phyloP scores from a whole-genome alignment of 164 flowering plant species.

The Umbellularia californica region DNA sequence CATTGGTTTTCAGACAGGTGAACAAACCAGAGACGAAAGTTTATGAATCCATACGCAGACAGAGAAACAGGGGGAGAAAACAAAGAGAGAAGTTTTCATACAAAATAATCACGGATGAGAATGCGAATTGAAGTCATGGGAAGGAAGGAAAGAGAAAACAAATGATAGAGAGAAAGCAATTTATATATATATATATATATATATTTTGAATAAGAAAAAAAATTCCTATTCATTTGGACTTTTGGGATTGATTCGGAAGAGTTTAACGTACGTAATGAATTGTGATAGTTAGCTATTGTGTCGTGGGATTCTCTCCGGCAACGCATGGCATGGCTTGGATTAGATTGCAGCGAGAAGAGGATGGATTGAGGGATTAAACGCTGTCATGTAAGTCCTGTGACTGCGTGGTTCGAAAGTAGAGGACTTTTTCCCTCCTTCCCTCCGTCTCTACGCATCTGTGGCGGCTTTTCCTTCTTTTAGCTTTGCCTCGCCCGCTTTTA shows the following conservation, averaged over 20 bases:
- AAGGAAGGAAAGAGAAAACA: slow-evolving; percentile 4
- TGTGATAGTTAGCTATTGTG: too few species aligned
- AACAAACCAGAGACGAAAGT: not conserved
- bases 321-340: slow-evolving; percentile 2
- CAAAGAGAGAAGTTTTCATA: slow-evolving; percentile 4
- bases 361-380: slow-evolving; percentile 31
- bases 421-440: not conserved
- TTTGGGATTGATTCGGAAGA: slow-evolving; percentile 5
- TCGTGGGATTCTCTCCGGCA: too few species aligned
- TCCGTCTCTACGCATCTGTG: too few species aligned
- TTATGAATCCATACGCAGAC: not conserved
- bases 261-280: not conserved
- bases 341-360: not conserved
- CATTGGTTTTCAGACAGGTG: slow-evolving; percentile 22
- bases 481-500: too few species aligned
- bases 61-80: not conserved
- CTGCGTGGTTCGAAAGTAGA: slow-evolving; percentile 40
- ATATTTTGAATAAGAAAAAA: too few species aligned
- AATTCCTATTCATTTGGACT: too few species aligned
- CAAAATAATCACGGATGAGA: not conserved
- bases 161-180: not conserved
- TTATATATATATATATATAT: too few species aligned
- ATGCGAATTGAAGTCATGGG: not conserved
- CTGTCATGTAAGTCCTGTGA: slow-evolving; percentile 68
- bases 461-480: too few species aligned